phyloP scores from a whole-genome alignment of 2,329 filamentous ascomycete genomes.

The Aplosporella prunicola region DNA sequence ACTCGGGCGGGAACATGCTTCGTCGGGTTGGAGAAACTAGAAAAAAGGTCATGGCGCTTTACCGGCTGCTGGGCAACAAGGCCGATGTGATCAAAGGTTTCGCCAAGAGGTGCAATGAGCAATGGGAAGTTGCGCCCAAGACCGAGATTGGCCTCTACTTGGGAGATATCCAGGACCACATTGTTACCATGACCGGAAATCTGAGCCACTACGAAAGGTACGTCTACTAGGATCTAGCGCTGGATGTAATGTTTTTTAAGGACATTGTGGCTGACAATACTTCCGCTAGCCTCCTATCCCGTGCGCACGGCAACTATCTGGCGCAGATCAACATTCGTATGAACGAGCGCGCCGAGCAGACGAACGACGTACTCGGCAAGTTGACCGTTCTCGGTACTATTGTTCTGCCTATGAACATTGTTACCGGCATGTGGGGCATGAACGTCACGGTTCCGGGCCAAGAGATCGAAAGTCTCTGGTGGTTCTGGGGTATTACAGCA shows the following conservation, averaged over 20 bases:
- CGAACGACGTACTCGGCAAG: constrained; percentile 87
- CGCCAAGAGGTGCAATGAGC: constrained; percentile 94
- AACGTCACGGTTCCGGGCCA: constrained; percentile 95
- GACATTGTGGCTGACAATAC: too few relatives aligned
- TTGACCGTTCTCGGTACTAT: constrained; percentile 94
- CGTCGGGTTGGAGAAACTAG: constrained; percentile 85
- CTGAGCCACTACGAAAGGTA: constrained; percentile 93
- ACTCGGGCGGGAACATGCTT: constrained; percentile 68
- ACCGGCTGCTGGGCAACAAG: constrained; percentile 88
- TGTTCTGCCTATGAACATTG: constrained; percentile 96
- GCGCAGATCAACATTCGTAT: constrained; percentile 98
- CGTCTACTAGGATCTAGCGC: constrained; percentile 24
- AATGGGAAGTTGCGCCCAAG: constrained; percentile 90
- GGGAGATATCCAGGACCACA: constrained; percentile 97
- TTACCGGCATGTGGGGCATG: constrained; percentile 98
- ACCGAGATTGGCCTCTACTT: constrained; percentile 96
- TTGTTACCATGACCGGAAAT: constrained; percentile 97
- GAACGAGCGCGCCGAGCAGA: constrained; percentile 96
- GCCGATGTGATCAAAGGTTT: constrained; percentile 99
- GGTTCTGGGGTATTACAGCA: constrained; percentile 53
- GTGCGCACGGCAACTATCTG: constrained; percentile 94
- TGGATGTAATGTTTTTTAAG: constrained; percentile 14
- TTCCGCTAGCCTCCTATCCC: constrained; percentile 62
- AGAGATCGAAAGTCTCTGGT: constrained; percentile 57
- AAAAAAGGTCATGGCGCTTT: constrained; percentile 95